phyloP scores from a whole-genome alignment of 176 grass and related monocot genomes.

The Phyllostachys edulis region DNA sequence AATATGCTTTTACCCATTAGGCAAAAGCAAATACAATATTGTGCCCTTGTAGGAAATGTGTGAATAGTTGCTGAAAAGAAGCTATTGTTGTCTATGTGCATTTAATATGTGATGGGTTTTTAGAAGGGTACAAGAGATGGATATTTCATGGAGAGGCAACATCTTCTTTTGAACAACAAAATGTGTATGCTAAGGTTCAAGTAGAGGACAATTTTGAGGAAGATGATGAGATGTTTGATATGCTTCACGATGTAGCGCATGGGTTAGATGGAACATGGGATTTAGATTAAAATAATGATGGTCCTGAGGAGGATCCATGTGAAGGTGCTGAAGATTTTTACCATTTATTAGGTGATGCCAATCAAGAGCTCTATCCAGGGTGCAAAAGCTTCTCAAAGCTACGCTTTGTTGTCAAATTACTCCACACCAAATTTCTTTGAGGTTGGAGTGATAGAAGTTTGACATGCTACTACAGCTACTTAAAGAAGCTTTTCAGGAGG shows the following conservation, averaged over 20 bases:
- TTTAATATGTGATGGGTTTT: background rate
- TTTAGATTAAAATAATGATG: background rate
- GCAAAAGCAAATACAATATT: background rate
- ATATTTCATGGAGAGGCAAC: background rate
- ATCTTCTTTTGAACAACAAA: background rate
- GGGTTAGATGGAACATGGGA: background rate
- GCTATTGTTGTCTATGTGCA: too few relatives aligned
- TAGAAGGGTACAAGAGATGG: background rate
- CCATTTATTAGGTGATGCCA: background rate
- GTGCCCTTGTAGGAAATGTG: background rate
- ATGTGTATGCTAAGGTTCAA: background rate
- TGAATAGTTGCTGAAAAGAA: too few relatives aligned
- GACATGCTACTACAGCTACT: too few relatives aligned
- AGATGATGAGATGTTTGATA: background rate
- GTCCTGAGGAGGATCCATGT: background rate
- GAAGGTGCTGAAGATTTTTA: background rate
- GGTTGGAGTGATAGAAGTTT: too few relatives aligned
- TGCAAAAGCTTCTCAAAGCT: background rate
- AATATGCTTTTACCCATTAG: background rate
- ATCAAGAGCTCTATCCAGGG: background rate
- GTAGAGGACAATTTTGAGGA: background rate
- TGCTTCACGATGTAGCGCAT: background rate
- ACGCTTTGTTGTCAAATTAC: too few relatives aligned
- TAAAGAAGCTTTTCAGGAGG: too few relatives aligned
- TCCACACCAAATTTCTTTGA: too few relatives aligned